Evolutionary conservation across 2,329 filamentous ascomycete genomes (phyloP).

Genomic region (Apiospora malaysiana): DNA sequence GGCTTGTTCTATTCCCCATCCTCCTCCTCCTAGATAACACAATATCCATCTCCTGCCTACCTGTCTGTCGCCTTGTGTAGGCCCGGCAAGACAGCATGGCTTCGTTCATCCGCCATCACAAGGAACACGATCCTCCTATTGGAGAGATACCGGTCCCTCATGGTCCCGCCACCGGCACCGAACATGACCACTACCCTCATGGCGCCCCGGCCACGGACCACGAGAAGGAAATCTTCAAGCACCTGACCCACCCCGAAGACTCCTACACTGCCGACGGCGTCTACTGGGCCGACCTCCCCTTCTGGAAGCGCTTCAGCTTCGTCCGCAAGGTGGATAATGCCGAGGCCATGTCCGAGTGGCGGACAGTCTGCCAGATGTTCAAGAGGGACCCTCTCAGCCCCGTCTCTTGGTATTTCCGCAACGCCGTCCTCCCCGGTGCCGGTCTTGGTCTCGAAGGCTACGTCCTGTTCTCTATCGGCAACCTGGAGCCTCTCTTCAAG

Average conservation of each 20-base stretch:
- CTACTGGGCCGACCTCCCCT: constrained; percentile 91
- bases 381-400: constrained; percentile 87
- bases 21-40: neutral
- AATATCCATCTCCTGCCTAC: neutral
- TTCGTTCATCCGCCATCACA: constrained; percentile 45
- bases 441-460: constrained; percentile 94
- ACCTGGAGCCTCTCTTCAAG: constrained; percentile 82
- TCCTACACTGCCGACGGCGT: constrained; percentile 80
- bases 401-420: constrained; percentile 84
- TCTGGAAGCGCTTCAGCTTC: constrained; percentile 74
- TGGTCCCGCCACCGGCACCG: constrained; percentile 54
- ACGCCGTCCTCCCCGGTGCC: constrained; percentile 90
- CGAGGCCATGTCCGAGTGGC: constrained; percentile 73
- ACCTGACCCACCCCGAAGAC: constrained; percentile 86
- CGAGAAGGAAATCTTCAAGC: constrained; percentile 71
- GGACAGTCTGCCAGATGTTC: constrained; percentile 75
- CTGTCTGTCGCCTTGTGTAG: neutral
- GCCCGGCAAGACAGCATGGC: constrained; percentile 37
- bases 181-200: constrained; percentile 54
- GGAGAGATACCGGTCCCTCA: constrained; percentile 64
- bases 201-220: constrained; percentile 51
- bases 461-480: constrained; percentile 96
- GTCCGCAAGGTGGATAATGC: constrained; percentile 73
- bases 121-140: constrained; percentile 48
- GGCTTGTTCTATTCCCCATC: constrained; percentile 17